A percentile compares a stretch with the other conserved stretches of the same genome.
phyloP scores from a whole-genome alignment of 2,329 filamentous ascomycete genomes.

The Botryotinia narcissicola region DNA sequence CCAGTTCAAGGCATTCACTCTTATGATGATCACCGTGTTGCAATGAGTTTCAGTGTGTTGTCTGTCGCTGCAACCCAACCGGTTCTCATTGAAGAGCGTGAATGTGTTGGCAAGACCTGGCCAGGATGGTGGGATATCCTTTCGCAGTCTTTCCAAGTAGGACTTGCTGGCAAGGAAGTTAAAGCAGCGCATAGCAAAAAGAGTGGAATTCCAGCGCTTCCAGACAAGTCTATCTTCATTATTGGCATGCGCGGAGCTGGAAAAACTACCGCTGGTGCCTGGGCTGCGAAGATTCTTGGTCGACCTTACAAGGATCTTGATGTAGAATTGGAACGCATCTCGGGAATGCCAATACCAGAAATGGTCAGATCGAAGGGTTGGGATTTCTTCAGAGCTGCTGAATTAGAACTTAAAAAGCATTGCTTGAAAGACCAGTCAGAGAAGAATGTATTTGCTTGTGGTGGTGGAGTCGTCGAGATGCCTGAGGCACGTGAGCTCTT shows the following conservation, averaged over 20 bases:
- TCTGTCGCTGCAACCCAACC: slow-evolving; percentile 68
- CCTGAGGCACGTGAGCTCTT: slow-evolving; percentile 76
- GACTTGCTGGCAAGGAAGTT: slow-evolving; percentile 67
- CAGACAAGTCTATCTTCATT: slow-evolving; percentile 75
- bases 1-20: slow-evolving; percentile 75
- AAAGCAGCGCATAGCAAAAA: slow-evolving; percentile 41
- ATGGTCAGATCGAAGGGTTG: slow-evolving; percentile 77
- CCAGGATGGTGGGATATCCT: slow-evolving; percentile 97
- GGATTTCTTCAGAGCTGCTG: slow-evolving; percentile 81
- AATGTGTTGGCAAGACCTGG: slow-evolving; percentile 97
- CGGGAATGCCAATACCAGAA: slow-evolving; percentile 77
- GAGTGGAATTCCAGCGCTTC: slow-evolving; percentile 40
- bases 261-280: slow-evolving; percentile 89
- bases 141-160: slow-evolving; percentile 71
- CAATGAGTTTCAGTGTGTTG: slow-evolving; percentile 96
- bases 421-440: slow-evolving; percentile 71
- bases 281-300: slow-evolving; percentile 73
- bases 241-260: slow-evolving; percentile 97
- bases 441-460: slow-evolving; percentile 86
- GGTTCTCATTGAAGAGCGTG: slow-evolving; percentile 79
- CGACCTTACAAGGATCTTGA: slow-evolving; percentile 85
- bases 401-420: slow-evolving; percentile 70
- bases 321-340: slow-evolving; percentile 73
- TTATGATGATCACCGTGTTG: slow-evolving; percentile 96
- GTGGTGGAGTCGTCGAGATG: slow-evolving; percentile 88